A percentile compares a stretch with the other conserved stretches of the same genome.
Evolutionary conservation across 306 rosid genomes (phyloP).

Genomic region (Cicer yamashitae): DNA sequence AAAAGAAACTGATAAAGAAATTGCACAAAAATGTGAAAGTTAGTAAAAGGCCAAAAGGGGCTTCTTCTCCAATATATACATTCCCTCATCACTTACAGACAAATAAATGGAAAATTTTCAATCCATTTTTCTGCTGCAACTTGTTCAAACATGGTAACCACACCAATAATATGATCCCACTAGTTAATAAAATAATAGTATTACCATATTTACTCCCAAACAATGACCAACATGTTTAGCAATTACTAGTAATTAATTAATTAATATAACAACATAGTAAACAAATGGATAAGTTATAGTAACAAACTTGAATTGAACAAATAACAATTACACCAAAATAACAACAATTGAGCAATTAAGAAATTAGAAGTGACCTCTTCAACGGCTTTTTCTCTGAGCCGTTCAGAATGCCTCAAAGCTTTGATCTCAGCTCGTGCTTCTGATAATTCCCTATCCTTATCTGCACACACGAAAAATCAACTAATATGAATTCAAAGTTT

Average conservation of each 20-base stretch:
- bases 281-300: neutral
- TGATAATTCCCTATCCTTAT: conserved; percentile 92
- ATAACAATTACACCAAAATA: conserved; percentile 15
- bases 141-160: neutral
- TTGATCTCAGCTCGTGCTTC: conserved; percentile 98
- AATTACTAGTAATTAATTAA: neutral
- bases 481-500: neutral
- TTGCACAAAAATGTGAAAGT: neutral
- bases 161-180: neutral
- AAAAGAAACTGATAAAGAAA: conserved; percentile 8
- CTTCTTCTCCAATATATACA: neutral
- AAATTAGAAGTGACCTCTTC: conserved; percentile 73
- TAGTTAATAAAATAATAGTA: neutral
- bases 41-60: conserved; percentile 3
- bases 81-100: neutral
- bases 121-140: neutral
- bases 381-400: conserved; percentile 92
- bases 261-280: neutral
- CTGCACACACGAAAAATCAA: conserved; percentile 49
- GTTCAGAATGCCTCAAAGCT: conserved; percentile 88
- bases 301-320: neutral
- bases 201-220: neutral
- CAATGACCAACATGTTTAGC: neutral
- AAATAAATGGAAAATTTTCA: neutral
- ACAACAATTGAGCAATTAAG: conserved; percentile 28